Evolutionary conservation across 2,329 filamentous ascomycete species (phyloP), one percentile per base, ranked within the genome.

Genomic region (Aspergillus sp.): DNA sequence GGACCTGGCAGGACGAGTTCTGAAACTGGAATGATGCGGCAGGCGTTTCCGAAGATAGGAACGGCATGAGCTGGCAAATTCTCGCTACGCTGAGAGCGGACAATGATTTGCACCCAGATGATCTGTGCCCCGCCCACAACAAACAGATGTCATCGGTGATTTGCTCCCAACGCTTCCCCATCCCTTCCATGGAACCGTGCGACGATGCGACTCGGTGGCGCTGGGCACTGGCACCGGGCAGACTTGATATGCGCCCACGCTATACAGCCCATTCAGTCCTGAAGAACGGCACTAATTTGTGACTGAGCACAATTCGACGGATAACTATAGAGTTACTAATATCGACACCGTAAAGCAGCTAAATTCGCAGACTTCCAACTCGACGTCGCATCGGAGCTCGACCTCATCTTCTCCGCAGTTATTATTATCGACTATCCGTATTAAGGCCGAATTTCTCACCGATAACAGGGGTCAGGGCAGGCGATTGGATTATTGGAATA

Each of bases 31-130:
- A 53, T 53, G 43, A 54, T 56, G 57, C 62, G 51, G 62, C 54
- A 58, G 50, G 57, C 55, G 55, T 56, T 62, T 65, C 62, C 60
- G 60, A 65, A 61, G 62, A 62, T 56, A 57, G 63, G 47, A 58
- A 63, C 62, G 53, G 45, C 45, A 50, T 50, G 53, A 17, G 61
- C 56, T 61, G 53, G 43, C 57, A 49, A 62, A 64, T 62, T 57
- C 46, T 45, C 48, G 61, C 58, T 52, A 59, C 56, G 54, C 63
- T 57, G 59, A 51, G 56, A 52, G 61, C 57, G 58, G 64, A 56
- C 56, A 63, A 63, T 66, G 64, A 66, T 66, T 62, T 65, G 63
- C 63, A 61, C 55, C 47, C 46, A 59, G 55, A 50, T 56, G 52
- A 60, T 62, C 50, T 57, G 57, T 47, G 58, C 37, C 47, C 58